Conservation (phyloP, 208 protist genomes). For the Leishmania aethiopica region DNA sequence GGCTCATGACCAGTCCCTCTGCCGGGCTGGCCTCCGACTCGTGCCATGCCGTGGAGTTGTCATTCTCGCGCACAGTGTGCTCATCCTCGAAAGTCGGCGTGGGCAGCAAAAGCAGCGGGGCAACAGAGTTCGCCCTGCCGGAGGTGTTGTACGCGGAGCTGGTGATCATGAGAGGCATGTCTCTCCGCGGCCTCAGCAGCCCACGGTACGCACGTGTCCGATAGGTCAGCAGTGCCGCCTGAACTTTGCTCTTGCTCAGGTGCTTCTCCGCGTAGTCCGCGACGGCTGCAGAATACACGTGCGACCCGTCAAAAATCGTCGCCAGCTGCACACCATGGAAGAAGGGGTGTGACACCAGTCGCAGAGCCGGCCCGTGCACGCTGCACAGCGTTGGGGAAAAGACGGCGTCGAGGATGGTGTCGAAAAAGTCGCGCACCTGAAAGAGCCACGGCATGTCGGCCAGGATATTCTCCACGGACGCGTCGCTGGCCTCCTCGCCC, state of each 20-base stretch:
- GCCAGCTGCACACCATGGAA: conserved; percentile 46
- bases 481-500: conserved; percentile 11
- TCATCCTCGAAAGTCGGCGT: conserved; percentile 35
- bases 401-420: conserved; percentile 60
- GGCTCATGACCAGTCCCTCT: conserved; percentile 39
- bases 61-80: conserved; percentile 16
- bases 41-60: not conserved
- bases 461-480: conserved; percentile 39
- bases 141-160: conserved; percentile 44
- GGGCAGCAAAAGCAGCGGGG: conserved; percentile 44
- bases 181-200: conserved; percentile 20
- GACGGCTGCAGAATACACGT: conserved; percentile 45
- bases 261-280: conserved; percentile 36
- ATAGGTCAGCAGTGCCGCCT: conserved; percentile 49
- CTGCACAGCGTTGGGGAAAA: conserved; percentile 40
- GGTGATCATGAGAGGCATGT: conserved; percentile 57
- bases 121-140: conserved; percentile 17
- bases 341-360: conserved; percentile 73
- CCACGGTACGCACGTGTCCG: conserved; percentile 44
- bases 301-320: conserved; percentile 71
- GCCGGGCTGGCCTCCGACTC: conserved; percentile 4
- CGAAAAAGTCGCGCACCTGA: conserved; percentile 64
- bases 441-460: conserved; percentile 66
- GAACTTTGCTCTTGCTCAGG: conserved; percentile 53
- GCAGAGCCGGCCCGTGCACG: conserved; percentile 43